phyloP scores from a whole-genome alignment of 768 basidiomycete species.

The Galerina marginata region DNA sequence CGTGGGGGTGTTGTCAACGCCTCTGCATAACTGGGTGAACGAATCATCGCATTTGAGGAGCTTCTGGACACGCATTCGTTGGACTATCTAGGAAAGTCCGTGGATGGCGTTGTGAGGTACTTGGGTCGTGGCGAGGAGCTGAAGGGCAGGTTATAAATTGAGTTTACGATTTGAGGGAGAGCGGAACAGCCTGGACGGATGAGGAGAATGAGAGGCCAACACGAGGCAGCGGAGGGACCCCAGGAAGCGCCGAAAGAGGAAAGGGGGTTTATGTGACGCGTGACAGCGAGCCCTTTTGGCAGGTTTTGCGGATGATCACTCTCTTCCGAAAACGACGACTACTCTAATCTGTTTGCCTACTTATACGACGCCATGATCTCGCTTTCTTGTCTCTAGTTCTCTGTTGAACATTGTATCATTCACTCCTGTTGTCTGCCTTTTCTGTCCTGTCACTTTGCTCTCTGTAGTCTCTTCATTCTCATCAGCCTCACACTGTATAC shows the following conservation, averaged over 20 bases:
- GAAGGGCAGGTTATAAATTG: too few relatives aligned
- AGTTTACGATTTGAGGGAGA: background rate
- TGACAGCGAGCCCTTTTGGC: background rate
- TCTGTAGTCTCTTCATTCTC: slow-evolving; percentile 10
- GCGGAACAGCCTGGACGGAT: background rate
- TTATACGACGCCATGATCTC: slow-evolving; percentile 9
- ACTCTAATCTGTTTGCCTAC: slow-evolving; percentile 4
- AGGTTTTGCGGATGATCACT: background rate
- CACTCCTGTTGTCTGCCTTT: slow-evolving; percentile 18
- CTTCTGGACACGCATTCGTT: too few relatives aligned
- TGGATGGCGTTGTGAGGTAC: too few relatives aligned
- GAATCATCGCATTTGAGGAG: too few relatives aligned
- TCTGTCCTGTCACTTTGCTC: slow-evolving; percentile 10
- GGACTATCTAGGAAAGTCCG: too few relatives aligned
- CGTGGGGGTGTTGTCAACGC: too few relatives aligned
- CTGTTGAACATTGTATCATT: slow-evolving; percentile 20
- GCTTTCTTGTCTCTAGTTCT: slow-evolving; percentile 12
- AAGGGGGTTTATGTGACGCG: slow-evolving; percentile 6
- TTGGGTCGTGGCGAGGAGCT: too few relatives aligned
- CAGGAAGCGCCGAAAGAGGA: background rate
- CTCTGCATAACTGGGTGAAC: too few relatives aligned
- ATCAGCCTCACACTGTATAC: slow-evolving; percentile 1
- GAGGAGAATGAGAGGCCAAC: background rate
- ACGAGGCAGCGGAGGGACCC: slow-evolving; percentile 4
- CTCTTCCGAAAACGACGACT: slow-evolving; percentile 5